Conservation (phyloP, 2,329 filamentous ascomycete species). For the Epichloe sibirici region DNA sequence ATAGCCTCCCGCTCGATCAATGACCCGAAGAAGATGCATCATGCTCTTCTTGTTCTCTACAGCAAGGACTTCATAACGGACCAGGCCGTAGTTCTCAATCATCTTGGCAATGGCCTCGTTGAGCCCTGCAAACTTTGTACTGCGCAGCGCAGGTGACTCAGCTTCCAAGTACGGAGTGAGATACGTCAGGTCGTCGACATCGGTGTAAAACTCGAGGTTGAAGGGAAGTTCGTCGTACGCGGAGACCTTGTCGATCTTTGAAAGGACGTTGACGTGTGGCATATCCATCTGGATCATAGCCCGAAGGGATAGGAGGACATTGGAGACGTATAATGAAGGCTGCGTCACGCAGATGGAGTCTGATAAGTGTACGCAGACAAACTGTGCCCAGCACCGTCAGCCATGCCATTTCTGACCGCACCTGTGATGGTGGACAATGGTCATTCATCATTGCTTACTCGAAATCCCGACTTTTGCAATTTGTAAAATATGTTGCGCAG, state of each 20-base stretch:
- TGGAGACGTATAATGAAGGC: constrained; percentile 89
- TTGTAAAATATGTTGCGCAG: constrained; percentile 84
- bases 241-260: constrained; percentile 90
- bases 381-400: constrained; percentile 35
- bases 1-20: constrained; percentile 88
- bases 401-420: not conserved
- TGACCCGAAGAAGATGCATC: constrained; percentile 79
- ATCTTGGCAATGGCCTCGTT: constrained; percentile 80
- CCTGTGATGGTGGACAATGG: not conserved
- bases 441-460: constrained; percentile 41
- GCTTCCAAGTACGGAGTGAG: constrained; percentile 68
- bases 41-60: constrained; percentile 97
- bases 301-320: constrained; percentile 80
- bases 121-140: constrained; percentile 67
- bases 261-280: constrained; percentile 88
- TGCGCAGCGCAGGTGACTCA: constrained; percentile 59
- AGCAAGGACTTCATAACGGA: constrained; percentile 84
- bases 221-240: constrained; percentile 81
- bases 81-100: constrained; percentile 80
- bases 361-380: constrained; percentile 85
- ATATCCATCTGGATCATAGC: constrained; percentile 98
- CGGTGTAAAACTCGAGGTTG: constrained; percentile 94
- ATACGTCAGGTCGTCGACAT: constrained; percentile 85
- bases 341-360: constrained; percentile 90
- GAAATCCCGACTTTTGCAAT: constrained; percentile 81